These are phyloP conservation scores for Podaxis sp. DNA, from an alignment of 768 basidiomycete species.

Conservation along the genomic window DNA sequence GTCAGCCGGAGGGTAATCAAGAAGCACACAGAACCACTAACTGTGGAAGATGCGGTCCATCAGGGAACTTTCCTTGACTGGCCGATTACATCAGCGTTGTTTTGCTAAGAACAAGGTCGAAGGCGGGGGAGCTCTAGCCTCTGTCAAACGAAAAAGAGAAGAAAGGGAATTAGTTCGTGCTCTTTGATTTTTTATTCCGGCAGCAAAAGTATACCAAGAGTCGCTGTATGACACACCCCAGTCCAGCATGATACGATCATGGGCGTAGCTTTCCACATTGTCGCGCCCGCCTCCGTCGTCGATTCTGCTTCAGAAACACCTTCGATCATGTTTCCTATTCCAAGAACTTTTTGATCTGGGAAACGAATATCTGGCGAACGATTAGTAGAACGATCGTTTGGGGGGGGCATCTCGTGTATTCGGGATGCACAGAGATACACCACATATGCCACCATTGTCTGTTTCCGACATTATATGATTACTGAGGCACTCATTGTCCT, in stretches of 20 bases:
- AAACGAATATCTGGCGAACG: neutral
- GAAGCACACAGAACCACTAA: slow-evolving; percentile 67
- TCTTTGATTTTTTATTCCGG: neutral
- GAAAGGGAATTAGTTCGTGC: neutral
- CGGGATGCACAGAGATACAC: neutral
- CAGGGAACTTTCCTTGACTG: slow-evolving; percentile 36
- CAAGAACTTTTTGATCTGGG: neutral
- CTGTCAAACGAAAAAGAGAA: neutral
- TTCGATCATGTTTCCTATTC: neutral
- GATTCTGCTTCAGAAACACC: neutral
- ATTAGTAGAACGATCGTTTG: neutral
- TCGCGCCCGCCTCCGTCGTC: neutral
- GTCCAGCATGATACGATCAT: neutral
- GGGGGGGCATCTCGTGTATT: neutral
- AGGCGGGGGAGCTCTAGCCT: slow-evolving; percentile 21
- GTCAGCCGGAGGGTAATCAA: slow-evolving; percentile 53
- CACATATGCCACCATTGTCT: neutral
- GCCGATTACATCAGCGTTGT: slow-evolving; percentile 41
- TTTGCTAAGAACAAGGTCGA: neutral
- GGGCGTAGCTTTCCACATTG: neutral
- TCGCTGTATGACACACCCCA: neutral
- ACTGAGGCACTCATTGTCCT: slow-evolving; percentile 20
- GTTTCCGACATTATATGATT: neutral
- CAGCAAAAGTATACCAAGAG: neutral
- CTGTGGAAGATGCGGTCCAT: slow-evolving; percentile 50